phyloP scores from a whole-genome alignment of 2,329 filamentous ascomycete species.

The Endothia cerciana region DNA sequence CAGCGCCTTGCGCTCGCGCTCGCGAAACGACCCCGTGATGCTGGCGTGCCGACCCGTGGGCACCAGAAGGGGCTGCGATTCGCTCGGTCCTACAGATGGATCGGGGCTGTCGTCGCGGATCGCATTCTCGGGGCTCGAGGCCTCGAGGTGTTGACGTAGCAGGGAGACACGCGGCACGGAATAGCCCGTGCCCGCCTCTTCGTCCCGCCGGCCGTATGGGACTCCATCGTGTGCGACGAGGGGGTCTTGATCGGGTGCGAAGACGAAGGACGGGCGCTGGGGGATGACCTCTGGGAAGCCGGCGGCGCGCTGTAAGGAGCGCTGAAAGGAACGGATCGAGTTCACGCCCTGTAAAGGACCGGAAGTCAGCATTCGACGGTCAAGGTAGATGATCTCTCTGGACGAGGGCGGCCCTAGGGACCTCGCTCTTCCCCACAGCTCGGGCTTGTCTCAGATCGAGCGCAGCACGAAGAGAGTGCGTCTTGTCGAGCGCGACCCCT shows the following conservation, averaged over 20 bases:
- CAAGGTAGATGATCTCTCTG: not conserved
- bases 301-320: conserved; percentile 89
- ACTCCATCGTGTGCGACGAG: conserved; percentile 42
- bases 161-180: conserved; percentile 46
- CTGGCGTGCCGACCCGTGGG: conserved; percentile 31
- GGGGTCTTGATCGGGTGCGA: conserved; percentile 59
- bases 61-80: conserved; percentile 26
- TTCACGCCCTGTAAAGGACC: conserved; percentile 67
- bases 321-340: conserved; percentile 90
- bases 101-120: conserved; percentile 36
- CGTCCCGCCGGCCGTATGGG: conserved; percentile 45
- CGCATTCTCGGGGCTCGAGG: conserved; percentile 38
- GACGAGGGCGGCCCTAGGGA: not conserved
- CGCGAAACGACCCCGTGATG: conserved; percentile 38
- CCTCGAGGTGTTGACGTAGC: conserved; percentile 57
- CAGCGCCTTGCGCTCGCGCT: conserved; percentile 53
- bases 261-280: conserved; percentile 74
- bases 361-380: not conserved
- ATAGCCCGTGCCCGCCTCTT: conserved; percentile 40
- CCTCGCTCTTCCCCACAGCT: not conserved
- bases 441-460: not conserved
- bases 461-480: no score
- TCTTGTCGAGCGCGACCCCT: no score
- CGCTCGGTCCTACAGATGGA: conserved; percentile 31
- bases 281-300: conserved; percentile 87